Percentiles rank a stretch among this genome's conserved stretches.
Conservation (phyloP, 2,329 filamentous ascomycete species). For the Alternaria gansuensis region DNA sequence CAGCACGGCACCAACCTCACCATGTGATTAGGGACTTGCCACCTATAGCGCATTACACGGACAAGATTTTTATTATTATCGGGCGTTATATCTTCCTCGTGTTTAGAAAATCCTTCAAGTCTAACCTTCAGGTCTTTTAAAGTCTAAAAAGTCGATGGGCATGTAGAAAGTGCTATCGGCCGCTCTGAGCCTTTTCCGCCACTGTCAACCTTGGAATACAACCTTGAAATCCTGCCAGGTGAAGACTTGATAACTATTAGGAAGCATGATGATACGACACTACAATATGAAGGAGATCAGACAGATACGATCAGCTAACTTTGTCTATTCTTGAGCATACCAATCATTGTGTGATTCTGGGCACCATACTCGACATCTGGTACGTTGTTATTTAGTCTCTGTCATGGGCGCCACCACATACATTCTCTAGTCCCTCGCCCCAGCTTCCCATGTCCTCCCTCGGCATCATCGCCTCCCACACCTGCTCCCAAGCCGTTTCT, state of each 20-base stretch:
- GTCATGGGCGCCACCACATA: neutral
- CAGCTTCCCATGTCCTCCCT: neutral
- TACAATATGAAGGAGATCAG: neutral
- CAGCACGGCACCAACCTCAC: constrained; percentile 15
- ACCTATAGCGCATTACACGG: neutral
- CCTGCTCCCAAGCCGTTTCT: neutral
- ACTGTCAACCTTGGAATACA: neutral
- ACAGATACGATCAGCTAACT: neutral
- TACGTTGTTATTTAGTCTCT: neutral
- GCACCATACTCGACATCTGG: neutral
- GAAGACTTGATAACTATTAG: neutral
- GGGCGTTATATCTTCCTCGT: neutral
- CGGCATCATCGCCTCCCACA: neutral
- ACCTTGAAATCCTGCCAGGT: neutral
- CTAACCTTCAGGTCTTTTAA: neutral
- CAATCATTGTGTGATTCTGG: neutral
- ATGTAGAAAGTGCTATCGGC: neutral
- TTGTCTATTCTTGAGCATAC: neutral
- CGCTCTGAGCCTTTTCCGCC: neutral
- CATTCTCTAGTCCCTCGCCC: neutral
- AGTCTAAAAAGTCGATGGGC: neutral
- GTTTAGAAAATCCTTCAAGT: neutral
- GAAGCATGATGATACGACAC: neutral
- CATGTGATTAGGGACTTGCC: constrained; percentile 15
- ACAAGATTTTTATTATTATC: neutral